Percentiles rank a stretch among this genome's conserved stretches.
phyloP scores from a whole-genome alignment of 2,329 filamentous ascomycete species.

The Aureobasidium lini region DNA sequence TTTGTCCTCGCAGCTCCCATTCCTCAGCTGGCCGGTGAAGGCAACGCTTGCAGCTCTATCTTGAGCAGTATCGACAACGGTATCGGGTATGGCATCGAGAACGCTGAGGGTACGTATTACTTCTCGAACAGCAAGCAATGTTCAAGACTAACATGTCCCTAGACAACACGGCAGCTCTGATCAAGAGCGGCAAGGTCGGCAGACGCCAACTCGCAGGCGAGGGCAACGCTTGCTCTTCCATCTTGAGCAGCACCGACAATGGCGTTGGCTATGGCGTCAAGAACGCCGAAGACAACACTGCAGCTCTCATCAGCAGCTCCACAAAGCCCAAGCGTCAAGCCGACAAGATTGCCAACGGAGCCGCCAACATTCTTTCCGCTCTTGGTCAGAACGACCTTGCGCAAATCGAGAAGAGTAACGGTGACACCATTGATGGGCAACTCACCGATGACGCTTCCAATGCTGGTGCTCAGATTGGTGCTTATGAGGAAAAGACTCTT shows the following conservation, averaged over 20 bases:
- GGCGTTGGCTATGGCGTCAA: constrained; percentile 21
- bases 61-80: constrained; percentile 19
- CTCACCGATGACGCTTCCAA: constrained; percentile 17
- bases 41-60: constrained; percentile 18
- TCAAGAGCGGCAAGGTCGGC: background rate
- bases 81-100: constrained; percentile 19
- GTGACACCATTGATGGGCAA: constrained; percentile 17
- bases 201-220: constrained; percentile 21
- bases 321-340: background rate
- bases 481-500: constrained; percentile 16
- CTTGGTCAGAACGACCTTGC: background rate
- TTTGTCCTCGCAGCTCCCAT: constrained; percentile 15
- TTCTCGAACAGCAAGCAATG: fast-evolving
- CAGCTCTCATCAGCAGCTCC: background rate
- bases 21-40: constrained; percentile 21
- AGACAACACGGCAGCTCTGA: constrained; percentile 15
- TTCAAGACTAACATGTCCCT: background rate
- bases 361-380: constrained; percentile 15
- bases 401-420: background rate
- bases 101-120: constrained; percentile 12
- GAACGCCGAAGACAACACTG: constrained; percentile 20
- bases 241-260: constrained; percentile 20
- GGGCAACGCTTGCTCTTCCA: constrained; percentile 19
- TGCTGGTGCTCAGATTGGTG: constrained; percentile 16
- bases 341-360: constrained; percentile 14